These are phyloP conservation scores for Tetracladium maxilliforme DNA, from an alignment of 2,329 filamentous ascomycete genomes.

Conservation along the genomic window DNA sequence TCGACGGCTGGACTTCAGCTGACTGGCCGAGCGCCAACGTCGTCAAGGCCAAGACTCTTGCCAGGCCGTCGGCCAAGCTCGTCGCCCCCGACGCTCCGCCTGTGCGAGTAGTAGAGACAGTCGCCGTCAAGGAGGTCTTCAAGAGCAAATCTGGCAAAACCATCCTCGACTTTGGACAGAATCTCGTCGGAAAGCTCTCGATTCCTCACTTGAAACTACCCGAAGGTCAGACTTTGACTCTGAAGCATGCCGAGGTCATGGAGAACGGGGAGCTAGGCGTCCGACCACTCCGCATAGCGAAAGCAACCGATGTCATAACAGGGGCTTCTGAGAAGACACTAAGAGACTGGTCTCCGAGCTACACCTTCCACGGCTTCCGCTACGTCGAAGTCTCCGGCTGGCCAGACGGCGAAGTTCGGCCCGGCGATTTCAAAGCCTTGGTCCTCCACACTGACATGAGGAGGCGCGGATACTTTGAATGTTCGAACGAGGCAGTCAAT, in stretches of 20 bases:
- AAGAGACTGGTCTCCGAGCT: conserved; percentile 20
- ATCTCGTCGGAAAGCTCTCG: conserved; percentile 34
- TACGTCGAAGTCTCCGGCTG: conserved; percentile 24
- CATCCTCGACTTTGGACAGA: conserved; percentile 41
- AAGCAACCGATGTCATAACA: conserved; percentile 20
- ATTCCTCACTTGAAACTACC: conserved; percentile 19
- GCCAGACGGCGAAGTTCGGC: conserved; percentile 4
- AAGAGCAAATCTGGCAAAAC: conserved; percentile 24
- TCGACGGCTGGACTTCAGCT: conserved; percentile 11
- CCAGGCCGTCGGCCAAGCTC: conserved; percentile 16
- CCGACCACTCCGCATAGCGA: conserved; percentile 22
- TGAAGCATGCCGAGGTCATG: conserved; percentile 38
- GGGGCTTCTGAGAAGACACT: conserved; percentile 10
- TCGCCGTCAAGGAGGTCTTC: conserved; percentile 14
- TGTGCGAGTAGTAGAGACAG: conserved; percentile 18
- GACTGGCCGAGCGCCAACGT: conserved; percentile 14
- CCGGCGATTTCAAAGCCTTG: too few relatives aligned
- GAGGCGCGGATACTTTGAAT: conserved; percentile 16
- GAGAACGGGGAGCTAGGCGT: conserved; percentile 27
- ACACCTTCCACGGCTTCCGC: conserved; percentile 32
- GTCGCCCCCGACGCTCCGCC: conserved; percentile 25
- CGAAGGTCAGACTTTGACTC: conserved; percentile 22
- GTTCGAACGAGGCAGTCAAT: conserved; percentile 15
- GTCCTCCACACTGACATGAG: conserved; percentile 24
- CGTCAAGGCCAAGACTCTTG: conserved; percentile 14